Conservation (phyloP, 768 basidiomycete genomes). For the Auricularia cornea region DNA sequence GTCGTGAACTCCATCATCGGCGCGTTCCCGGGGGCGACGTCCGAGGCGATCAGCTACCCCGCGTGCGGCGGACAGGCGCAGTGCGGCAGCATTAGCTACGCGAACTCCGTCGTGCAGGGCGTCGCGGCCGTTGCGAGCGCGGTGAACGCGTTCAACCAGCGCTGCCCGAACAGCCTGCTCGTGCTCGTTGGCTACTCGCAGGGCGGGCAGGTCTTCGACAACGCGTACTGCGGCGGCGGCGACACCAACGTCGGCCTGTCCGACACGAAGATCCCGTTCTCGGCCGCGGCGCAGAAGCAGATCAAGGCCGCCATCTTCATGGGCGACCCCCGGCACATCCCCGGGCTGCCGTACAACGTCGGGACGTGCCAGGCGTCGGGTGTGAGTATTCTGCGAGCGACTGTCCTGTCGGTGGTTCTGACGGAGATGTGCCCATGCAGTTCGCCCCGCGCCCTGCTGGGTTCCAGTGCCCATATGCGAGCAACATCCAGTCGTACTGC, state of each 20-base stretch:
- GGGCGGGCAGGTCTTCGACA: constrained; percentile 3
- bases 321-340: constrained; percentile 2
- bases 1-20: neutral
- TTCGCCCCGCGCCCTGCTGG: constrained; percentile 3
- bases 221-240: constrained; percentile 1
- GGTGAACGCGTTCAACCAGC: neutral
- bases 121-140: neutral
- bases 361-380: neutral
- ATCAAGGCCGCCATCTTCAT: constrained; percentile 4
- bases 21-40: neutral
- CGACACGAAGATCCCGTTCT: neutral
- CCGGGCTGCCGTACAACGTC: neutral
- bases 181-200: neutral
- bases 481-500: constrained; percentile 5
- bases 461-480: constrained; percentile 3
- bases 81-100: constrained; percentile 1
- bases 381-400: neutral
- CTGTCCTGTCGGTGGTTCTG: neutral
- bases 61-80: constrained; percentile 1
- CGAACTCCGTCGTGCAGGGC: neutral
- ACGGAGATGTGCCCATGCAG: neutral
- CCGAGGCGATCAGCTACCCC: constrained; percentile 3
- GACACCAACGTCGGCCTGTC: constrained; percentile 2
- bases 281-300: neutral
- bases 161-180: neutral